A percentile compares a stretch with the other conserved stretches of the same genome.
Conservation (phyloP, 352 stramenopile species). For the Achlya hypogyna region DNA sequence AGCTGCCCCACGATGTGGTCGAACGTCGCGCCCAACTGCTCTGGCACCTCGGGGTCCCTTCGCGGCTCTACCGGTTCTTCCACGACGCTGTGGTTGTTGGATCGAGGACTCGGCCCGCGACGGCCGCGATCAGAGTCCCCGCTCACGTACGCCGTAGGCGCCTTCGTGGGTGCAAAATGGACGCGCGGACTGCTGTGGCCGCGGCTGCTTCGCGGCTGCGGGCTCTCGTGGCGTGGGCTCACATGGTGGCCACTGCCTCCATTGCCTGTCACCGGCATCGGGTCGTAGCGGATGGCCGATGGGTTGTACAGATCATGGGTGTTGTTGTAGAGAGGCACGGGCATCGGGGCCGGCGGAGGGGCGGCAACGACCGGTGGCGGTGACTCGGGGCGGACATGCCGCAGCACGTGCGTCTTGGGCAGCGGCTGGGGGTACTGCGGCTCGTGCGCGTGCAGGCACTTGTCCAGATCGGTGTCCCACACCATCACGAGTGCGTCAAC, state of each 20-base stretch:
- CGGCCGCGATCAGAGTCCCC: too few species aligned
- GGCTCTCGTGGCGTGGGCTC: too few species aligned
- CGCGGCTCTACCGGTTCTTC: too few species aligned
- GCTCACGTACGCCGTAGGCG: too few species aligned
- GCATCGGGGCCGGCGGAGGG: not conserved
- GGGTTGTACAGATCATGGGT: not conserved
- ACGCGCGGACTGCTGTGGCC: too few species aligned
- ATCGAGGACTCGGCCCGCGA: too few species aligned
- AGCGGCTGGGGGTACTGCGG: not conserved
- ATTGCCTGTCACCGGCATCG: too few species aligned
- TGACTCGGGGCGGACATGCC: too few species aligned
- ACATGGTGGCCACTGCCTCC: too few species aligned
- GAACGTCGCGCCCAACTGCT: slow-evolving; percentile 47
- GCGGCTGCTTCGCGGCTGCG: too few species aligned
- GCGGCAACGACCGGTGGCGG: not conserved
- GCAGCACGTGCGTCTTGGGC: slow-evolving; percentile 12
- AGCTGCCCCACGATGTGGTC: slow-evolving; percentile 86
- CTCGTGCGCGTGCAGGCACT: slow-evolving; percentile 48
- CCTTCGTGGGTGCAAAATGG: too few species aligned
- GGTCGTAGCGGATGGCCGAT: not conserved
- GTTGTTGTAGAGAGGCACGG: not conserved
- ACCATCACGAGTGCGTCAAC: slow-evolving; percentile 79
- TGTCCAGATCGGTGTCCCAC: slow-evolving; percentile 76
- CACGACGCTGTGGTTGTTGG: not conserved
- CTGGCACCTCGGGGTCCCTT: slow-evolving; percentile 11